Conservation (phyloP, 169 alveolate genomes). For the Miamiensis avidus region DNA sequence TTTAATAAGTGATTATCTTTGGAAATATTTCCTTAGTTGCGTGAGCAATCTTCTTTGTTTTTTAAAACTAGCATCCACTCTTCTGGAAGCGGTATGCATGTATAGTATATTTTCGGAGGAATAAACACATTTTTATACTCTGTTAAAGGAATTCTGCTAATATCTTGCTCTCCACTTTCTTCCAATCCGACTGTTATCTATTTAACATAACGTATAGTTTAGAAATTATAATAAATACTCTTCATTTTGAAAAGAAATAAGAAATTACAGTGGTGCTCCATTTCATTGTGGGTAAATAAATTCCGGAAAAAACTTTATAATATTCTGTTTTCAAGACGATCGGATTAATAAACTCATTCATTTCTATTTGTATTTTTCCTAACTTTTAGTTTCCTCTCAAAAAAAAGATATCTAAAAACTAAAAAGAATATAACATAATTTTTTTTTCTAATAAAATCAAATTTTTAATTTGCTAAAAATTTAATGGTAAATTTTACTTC, state of each 20-base stretch:
- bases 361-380: constrained; percentile 35
- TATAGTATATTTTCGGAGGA: constrained; percentile 31
- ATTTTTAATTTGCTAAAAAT: background rate
- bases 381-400: constrained; percentile 14
- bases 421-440: background rate
- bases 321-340: constrained; percentile 40
- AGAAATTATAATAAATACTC: background rate
- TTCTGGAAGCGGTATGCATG: constrained; percentile 49
- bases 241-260: background rate
- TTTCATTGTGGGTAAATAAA: constrained; percentile 25
- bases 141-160: constrained; percentile 30
- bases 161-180: constrained; percentile 33
- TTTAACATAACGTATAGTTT: background rate
- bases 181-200: constrained; percentile 42
- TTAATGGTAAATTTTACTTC: background rate
- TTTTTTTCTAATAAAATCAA: too few species aligned
- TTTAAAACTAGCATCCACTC: constrained; percentile 48
- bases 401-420: constrained; percentile 23
- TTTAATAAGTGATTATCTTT: too few species aligned
- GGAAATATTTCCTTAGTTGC: too few species aligned
- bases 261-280: constrained; percentile 39
- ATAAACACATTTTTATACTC: constrained; percentile 31
- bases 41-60: constrained; percentile 40
- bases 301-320: constrained; percentile 32
- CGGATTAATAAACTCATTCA: constrained; percentile 31